Evolutionary conservation across 495 filamentous ascomycete species (phyloP).

Genomic region (Immersiella caudata): DNA sequence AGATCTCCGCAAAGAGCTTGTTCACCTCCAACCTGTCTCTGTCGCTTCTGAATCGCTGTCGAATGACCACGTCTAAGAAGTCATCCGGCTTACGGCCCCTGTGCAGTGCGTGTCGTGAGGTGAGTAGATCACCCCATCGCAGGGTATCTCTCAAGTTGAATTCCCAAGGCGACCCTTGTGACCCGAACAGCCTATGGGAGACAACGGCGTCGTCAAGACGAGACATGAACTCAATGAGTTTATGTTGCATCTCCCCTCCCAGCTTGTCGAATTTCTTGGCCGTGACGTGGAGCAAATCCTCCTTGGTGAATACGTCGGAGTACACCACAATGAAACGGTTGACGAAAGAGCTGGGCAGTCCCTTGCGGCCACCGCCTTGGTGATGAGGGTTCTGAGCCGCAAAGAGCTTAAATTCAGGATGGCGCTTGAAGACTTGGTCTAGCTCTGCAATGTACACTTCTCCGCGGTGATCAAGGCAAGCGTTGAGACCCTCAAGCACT

Average conservation of each 20-base stretch:
- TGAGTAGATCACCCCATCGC: slow-evolving; percentile 80
- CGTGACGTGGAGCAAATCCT: slow-evolving; percentile 83
- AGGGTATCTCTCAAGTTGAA: slow-evolving; percentile 93
- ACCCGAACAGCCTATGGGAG: slow-evolving; percentile 66
- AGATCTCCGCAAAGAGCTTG: slow-evolving; percentile 58
- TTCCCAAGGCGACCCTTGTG: slow-evolving; percentile 92
- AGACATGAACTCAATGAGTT: slow-evolving; percentile 79
- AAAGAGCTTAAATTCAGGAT: slow-evolving; percentile 88
- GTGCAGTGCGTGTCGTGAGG: slow-evolving; percentile 57
- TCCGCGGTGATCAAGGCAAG: slow-evolving; percentile 95
- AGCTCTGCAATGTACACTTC: slow-evolving; percentile 95
- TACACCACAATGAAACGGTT: slow-evolving; percentile 98
- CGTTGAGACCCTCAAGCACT: slow-evolving; percentile 94
- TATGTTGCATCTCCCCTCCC: slow-evolving; percentile 55
- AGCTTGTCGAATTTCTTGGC: slow-evolving; percentile 70
- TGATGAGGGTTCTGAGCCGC: slow-evolving; percentile 98
- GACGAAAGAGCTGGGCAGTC: slow-evolving; percentile 91
- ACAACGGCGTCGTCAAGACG: slow-evolving; percentile 70
- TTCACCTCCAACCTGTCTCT: slow-evolving; percentile 66
- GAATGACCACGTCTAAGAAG: slow-evolving; percentile 80
- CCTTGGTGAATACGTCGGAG: slow-evolving; percentile 79
- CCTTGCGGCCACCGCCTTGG: slow-evolving; percentile 94
- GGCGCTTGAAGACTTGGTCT: slow-evolving; percentile 86
- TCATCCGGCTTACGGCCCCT: slow-evolving; percentile 58
- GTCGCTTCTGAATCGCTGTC: slow-evolving; percentile 79